Base-by-base conservation (phyloP, 1,139 yeast species). In the Scheffersomyces illinoinensis region DNA sequence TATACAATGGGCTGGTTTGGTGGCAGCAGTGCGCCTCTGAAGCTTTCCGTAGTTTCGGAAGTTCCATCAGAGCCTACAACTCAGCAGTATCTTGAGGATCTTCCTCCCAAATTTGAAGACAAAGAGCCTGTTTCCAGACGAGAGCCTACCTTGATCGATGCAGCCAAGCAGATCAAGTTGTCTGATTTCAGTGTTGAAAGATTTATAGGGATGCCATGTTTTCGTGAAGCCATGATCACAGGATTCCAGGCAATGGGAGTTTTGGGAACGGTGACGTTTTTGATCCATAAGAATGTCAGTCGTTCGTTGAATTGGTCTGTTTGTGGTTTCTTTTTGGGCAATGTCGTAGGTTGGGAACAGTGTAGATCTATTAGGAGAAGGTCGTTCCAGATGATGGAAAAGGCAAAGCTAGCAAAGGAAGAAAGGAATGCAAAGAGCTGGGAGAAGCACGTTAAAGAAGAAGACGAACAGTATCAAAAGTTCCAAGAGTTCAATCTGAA, bases 321-420 rank as follows among this genome's bases (percentile, higher is more conserved):
- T 56, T 90, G 91, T 53, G 97, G 96, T 4, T 85, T 93, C 64
- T 75, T 91, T 61, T 72, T 92, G 48, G 98, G 97, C 1, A 87
- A 91, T 56, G 81, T 90, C 0, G 88, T 91, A 48, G 91, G 97
- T 0, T 93, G 97, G 97, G 97, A 93, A 72, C 97, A 91, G 73
- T 93, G 98, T 71, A 81, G 97, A 60, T 83, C 87, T 56, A 82
- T 86, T 58, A 79, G 97, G 70, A 80, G 89, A 67, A 82, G 84
- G 65, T 86, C 89, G 53, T 79, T 85, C 67, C 82, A 82, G 62
- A 85, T 87, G 62, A 86, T 90, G 63, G 86, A 85, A 62, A 71
- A 81, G 66, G 95, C 95, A 0, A 83, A 84, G 63, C 82, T 82
- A 60, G 76, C 72, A 2, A 85, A 84, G 62, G 79, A 76, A 60